These are phyloP conservation scores for Stevia rebaudiana DNA, from an alignment of 140 eudicot species.

Conservation along the genomic window DNA sequence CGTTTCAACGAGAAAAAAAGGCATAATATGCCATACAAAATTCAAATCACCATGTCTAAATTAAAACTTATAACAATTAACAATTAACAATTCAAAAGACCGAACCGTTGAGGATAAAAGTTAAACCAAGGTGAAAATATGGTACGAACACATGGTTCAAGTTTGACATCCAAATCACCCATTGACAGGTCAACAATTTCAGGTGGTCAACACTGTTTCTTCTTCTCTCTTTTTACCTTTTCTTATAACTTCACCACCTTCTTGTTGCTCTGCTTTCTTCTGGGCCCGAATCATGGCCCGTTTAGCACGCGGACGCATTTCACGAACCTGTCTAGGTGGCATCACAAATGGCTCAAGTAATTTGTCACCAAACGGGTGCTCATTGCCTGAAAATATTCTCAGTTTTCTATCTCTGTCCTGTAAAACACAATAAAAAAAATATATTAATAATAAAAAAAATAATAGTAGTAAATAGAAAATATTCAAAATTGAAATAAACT, in stretches of 20 bases:
- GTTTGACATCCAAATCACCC: constrained; percentile 4
- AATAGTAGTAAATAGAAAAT: not conserved
- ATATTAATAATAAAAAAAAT: not conserved
- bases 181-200: constrained; percentile 7
- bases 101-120: not conserved
- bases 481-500: constrained; percentile 23
- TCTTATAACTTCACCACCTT: constrained; percentile 38
- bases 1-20: not conserved
- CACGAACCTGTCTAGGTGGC: constrained; percentile 95
- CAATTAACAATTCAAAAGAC: too few species aligned
- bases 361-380: constrained; percentile 89
- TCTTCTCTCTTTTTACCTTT: constrained; percentile 56
- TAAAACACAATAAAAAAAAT: not conserved
- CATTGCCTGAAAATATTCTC: constrained; percentile 76
- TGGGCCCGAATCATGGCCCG: constrained; percentile 84
- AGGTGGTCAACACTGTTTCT: constrained; percentile 31
- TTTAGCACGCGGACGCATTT: constrained; percentile 83
- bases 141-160: not conserved
- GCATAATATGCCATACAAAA: not conserved
- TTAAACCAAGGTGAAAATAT: not conserved
- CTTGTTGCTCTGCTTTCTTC: constrained; percentile 73
- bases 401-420: constrained; percentile 89
- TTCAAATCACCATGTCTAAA: not conserved
- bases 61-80: not conserved
- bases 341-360: constrained; percentile 58